phyloP scores from a whole-genome alignment of 2,329 filamentous ascomycete genomes.

The Cordyceps pruinosa region DNA sequence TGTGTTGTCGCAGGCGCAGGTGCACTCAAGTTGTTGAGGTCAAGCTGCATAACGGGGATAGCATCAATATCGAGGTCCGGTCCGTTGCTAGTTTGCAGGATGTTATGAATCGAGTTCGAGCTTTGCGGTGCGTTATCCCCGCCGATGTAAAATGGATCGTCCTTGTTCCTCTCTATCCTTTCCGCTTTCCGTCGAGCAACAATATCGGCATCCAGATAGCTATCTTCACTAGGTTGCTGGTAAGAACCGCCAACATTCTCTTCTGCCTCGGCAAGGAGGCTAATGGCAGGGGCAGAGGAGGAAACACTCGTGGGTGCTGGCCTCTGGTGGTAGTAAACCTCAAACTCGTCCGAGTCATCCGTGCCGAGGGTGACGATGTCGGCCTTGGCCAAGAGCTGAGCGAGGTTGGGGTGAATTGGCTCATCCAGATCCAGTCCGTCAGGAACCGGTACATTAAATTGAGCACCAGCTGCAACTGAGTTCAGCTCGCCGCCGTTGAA shows the following conservation, averaged over 20 bases:
- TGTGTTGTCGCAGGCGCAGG: constrained; percentile 26
- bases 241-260: constrained; percentile 48
- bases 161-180: constrained; percentile 72
- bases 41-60: constrained; percentile 91
- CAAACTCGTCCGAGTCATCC: constrained; percentile 59
- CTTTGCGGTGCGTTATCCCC: constrained; percentile 49
- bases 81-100: constrained; percentile 64
- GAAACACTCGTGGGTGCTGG: constrained; percentile 44
- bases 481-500: constrained; percentile 86
- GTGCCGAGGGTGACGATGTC: constrained; percentile 42
- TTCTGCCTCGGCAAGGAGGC: constrained; percentile 43
- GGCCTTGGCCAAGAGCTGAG: constrained; percentile 55
- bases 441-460: constrained; percentile 78
- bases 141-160: constrained; percentile 92
- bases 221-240: constrained; percentile 55
- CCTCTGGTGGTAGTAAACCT: constrained; percentile 56
- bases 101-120: constrained; percentile 73
- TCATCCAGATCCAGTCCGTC: constrained; percentile 70
- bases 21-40: constrained; percentile 53
- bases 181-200: constrained; percentile 68
- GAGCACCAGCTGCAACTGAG: constrained; percentile 75
- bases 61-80: constrained; percentile 83
- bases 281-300: constrained; percentile 47
- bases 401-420: constrained; percentile 71
- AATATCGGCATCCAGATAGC: constrained; percentile 65